Evolutionary conservation across 75 land plant genomes (phyloP), one percentile per base, ranked within the genome.

Genomic region (Gnetum montanum): DNA sequence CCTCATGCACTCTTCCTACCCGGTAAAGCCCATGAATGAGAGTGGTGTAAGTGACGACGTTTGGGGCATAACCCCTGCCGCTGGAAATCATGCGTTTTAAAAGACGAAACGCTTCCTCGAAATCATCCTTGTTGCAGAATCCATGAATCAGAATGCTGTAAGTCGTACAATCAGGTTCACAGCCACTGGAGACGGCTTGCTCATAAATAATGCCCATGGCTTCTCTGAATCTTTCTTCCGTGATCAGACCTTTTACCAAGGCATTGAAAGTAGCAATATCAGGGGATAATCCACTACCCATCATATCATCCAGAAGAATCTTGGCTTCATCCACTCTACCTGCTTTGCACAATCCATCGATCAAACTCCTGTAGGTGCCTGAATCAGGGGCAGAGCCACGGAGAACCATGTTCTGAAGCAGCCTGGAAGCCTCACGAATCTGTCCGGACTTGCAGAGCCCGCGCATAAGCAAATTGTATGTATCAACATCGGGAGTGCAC

Each of bases 11-110:
- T 43, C 49, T 57, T 7, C 76, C 76, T 59, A 58, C 43, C 48
- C 84, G 83, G 48, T 84, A 80, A n/a, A 78, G 73, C 23, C 86
- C 67, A 56, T 75, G 61, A 49, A 82, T 56, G 59, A 86, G 60
- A 0, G 66, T 65, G 4, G 78, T 64, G 69, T 77, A 85, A 25
- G 78, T 77, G 18, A 64, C 29, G 8, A 81, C 60, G 64, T 76
- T 79, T 1, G 84, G 86, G 44, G 56, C 44, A 37, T 71, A 74
- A 11, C 79, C 86, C 57, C 49, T 77, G 11, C 79, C 86, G 53
- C 49, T 77, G 13, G n/a, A 45, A 30, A 25, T 4, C 74, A 86
- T 71, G 57, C 76, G 81, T 13, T 76, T 36, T 8, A 79, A 29
- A 37, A 83, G 54, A 12, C 53, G 49, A 25, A 36, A 56, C 38